These are phyloP conservation scores for Xerocomus subilludens DNA, from an alignment of 1,284 basidiomycete species.

Conservation along the genomic window DNA sequence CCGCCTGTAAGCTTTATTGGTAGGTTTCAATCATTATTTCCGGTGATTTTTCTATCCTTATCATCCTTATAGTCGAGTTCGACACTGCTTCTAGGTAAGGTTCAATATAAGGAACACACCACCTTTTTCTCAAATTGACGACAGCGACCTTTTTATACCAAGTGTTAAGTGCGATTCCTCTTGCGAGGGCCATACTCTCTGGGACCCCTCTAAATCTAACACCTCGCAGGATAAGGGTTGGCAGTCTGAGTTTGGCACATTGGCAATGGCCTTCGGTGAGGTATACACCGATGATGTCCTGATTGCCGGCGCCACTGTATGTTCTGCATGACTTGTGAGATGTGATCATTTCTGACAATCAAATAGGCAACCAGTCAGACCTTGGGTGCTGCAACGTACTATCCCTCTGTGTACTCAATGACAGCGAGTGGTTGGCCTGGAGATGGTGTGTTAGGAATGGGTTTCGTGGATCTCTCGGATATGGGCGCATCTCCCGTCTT, in stretches of 20 bases:
- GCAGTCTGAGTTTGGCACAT: background rate
- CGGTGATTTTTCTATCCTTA: background rate
- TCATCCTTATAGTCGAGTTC: slow-evolving; percentile 48
- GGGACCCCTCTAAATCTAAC: slow-evolving; percentile 54
- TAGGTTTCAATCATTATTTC: too few species aligned
- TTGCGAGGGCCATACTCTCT: slow-evolving; percentile 50
- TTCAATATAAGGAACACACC: background rate
- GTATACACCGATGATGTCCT: slow-evolving; percentile 64
- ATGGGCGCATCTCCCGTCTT: too few species aligned
- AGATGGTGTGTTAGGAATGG: slow-evolving; percentile 55
- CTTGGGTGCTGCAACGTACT: slow-evolving; percentile 49
- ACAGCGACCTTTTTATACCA: slow-evolving; percentile 38
- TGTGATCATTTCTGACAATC: slow-evolving; percentile 5
- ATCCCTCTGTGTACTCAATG: too few species aligned
- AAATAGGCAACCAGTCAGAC: slow-evolving; percentile 41
- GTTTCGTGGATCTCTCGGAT: slow-evolving; percentile 30
- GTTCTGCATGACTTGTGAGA: background rate
- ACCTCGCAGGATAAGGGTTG: slow-evolving; percentile 51
- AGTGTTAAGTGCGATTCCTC: slow-evolving; percentile 39
- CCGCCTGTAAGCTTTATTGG: slow-evolving; percentile 42
- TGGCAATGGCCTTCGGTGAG: slow-evolving; percentile 54
- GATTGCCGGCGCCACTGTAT: slow-evolving; percentile 48
- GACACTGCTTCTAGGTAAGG: slow-evolving; percentile 53
- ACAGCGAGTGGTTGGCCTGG: too few species aligned
- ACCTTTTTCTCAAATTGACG: background rate